Evolutionary conservation across 257 asterid genomes (phyloP).

Genomic region (Prunella vulgaris): DNA sequence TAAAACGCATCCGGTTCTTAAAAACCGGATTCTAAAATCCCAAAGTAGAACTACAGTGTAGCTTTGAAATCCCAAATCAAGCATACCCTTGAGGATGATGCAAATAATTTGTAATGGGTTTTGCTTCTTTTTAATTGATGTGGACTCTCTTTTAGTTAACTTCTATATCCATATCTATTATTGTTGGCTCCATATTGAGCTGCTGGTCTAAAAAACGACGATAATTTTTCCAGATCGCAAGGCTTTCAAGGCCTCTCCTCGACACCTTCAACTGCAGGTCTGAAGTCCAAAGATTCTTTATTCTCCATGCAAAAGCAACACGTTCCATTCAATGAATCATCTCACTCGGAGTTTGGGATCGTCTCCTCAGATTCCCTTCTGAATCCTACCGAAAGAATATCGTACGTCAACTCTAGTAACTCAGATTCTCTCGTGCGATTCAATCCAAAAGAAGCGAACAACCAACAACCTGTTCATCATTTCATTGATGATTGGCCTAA

Average conservation of each 20-base stretch:
- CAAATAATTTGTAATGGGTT: background rate
- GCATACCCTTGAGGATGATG: background rate
- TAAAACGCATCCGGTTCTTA: too few relatives aligned
- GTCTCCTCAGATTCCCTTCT: constrained; percentile 60
- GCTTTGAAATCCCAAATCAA: background rate
- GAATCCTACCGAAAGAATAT: constrained; percentile 53
- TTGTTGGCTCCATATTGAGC: background rate
- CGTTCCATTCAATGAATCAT: constrained; percentile 31
- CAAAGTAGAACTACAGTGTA: too few relatives aligned
- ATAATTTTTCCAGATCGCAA: constrained; percentile 42
- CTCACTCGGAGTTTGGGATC: constrained; percentile 48
- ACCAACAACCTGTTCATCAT: constrained; percentile 48
- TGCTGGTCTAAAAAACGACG: background rate
- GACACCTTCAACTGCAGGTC: constrained; percentile 26
- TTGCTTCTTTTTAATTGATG: background rate
- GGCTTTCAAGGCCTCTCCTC: constrained; percentile 43
- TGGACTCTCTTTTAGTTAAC: background rate
- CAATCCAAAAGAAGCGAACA: constrained; percentile 34
- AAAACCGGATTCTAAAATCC: background rate
- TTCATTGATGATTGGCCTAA: constrained; percentile 65
- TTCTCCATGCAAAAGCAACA: constrained; percentile 49
- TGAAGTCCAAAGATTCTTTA: constrained; percentile 37
- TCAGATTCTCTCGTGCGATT: constrained; percentile 40
- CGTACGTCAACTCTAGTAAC: constrained; percentile 37
- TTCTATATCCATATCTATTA: background rate